Evolutionary conservation across 768 basidiomycete genomes (phyloP).

Genomic region (Albatrellus ellisii): DNA sequence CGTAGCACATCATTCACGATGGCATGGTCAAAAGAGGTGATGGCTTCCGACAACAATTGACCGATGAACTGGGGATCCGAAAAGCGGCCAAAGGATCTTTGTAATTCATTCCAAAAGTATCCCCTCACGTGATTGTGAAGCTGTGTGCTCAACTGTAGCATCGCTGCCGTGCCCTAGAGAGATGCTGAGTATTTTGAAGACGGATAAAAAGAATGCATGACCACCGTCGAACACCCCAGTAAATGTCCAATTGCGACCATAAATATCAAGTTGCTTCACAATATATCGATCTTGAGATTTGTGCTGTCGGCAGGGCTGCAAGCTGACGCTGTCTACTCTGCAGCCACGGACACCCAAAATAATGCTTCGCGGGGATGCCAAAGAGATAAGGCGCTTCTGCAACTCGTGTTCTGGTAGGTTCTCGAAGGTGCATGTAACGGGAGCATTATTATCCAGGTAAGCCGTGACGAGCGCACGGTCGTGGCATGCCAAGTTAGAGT

Average conservation of each 20-base stretch:
- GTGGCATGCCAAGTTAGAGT: too few relatives aligned
- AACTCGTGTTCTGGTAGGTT: conserved; percentile 9
- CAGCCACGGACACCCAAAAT: conserved; percentile 9
- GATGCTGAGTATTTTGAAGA: not conserved
- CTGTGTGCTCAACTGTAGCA: conserved; percentile 32
- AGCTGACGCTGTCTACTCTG: conserved; percentile 27
- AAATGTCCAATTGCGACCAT: conserved; percentile 28
- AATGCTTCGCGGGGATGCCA: conserved; percentile 8
- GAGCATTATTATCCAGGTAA: conserved; percentile 10
- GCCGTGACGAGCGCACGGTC: conserved; percentile 1
- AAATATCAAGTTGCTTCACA: conserved; percentile 27
- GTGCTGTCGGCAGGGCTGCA: conserved; percentile 29
- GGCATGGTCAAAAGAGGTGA: conserved; percentile 28
- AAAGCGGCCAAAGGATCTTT: conserved; percentile 10
- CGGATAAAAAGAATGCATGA: conserved; percentile 4
- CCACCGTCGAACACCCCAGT: conserved; percentile 35
- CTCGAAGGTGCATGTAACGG: conserved; percentile 8
- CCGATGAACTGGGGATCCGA: conserved; percentile 23
- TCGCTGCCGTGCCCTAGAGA: conserved; percentile 34
- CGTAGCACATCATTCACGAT: conserved; percentile 31
- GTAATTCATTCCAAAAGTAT: conserved; percentile 23
- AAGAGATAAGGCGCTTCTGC: conserved; percentile 1
- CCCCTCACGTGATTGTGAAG: conserved; percentile 28
- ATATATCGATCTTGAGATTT: conserved; percentile 28
- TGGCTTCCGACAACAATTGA: conserved; percentile 22